Evolutionary conservation across 495 filamentous ascomycete species (phyloP), one percentile per base, ranked within the genome.

Genomic region (Penicillium longicatenatum): DNA sequence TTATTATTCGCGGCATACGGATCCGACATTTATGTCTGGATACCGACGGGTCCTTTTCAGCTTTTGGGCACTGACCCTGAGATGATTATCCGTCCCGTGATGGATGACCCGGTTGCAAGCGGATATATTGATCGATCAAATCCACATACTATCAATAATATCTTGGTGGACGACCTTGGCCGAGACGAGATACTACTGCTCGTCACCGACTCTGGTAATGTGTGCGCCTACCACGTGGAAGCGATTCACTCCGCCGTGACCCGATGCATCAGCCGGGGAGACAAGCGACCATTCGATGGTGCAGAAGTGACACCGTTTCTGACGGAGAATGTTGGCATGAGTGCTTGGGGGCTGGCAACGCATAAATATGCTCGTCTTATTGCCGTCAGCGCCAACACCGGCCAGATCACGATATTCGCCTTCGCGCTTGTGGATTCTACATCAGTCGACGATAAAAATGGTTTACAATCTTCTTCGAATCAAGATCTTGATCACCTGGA

Each of bases 261-360:
- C 30, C 67, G 67, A 51, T 68, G 70, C 19, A 55, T 51, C 10
- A 59, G 59, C 35, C 47, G 55, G 31, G 66, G 64, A 6, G 62
- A 74, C 20, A 53, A 59, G 7, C 57, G 58, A 11, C 71, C 68
- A 4, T 57, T 71, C 30, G 58, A 72, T 52, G 65, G 68, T 10
- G 41, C 69, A 16, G 63, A 71, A 51, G 61, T 77, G 16, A 66
- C 71, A 49, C 79, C 85, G 1, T 89, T 93, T 68, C 90, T 95
- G 55, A 82, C 85, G 62, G 80, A 88, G 52, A 89, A 88, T 70
- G 91, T 97, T 19, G 83, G 79, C 2, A 72, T 67, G 24, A 93
- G 89, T 57, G 93, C 91, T 4, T 98, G 94, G 94, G 94, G 94
- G 1, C 66, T 98, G 35, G 90, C 93, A 7, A 82, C 94, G 14